phyloP scores from a whole-genome alignment of 768 basidiomycete genomes.

The Leccinum subtestaceum region DNA sequence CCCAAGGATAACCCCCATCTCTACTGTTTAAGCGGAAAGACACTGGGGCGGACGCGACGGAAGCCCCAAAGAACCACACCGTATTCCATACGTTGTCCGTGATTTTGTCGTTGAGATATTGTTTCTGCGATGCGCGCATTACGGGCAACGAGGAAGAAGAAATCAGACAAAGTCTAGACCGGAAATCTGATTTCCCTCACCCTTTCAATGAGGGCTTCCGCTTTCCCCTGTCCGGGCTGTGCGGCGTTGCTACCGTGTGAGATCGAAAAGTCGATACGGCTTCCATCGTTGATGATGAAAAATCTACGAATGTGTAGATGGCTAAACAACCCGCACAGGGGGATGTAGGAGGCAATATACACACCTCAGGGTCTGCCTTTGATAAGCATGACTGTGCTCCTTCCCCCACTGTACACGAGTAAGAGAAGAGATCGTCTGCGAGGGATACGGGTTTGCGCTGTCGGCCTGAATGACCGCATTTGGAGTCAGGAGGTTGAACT shows the following conservation, averaged over 20 bases:
- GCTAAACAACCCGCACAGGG: background rate
- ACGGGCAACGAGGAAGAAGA: background rate
- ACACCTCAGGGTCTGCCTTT: constrained; percentile 4
- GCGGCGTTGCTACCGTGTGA: background rate
- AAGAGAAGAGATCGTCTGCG: background rate
- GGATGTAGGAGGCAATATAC: background rate
- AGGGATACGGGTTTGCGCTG: constrained; percentile 1
- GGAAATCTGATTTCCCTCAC: background rate
- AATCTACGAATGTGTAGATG: background rate
- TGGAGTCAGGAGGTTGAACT: constrained; percentile 2
- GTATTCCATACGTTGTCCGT: constrained; percentile 7
- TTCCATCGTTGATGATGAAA: constrained; percentile 5
- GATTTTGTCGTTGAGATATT: background rate
- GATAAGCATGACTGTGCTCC: constrained; percentile 1
- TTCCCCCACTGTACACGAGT: background rate
- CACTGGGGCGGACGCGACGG: background rate
- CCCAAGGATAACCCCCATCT: background rate
- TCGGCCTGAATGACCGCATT: background rate
- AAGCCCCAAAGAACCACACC: background rate
- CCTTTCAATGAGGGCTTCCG: constrained; percentile 1
- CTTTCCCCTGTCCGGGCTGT: background rate
- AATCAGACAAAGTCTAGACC: background rate
- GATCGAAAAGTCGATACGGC: constrained; percentile 3
- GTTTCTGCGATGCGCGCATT: background rate
- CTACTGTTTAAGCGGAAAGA: background rate